phyloP scores from a whole-genome alignment of 148 eudicot genomes.

The Amaranthus hypochondriacus region DNA sequence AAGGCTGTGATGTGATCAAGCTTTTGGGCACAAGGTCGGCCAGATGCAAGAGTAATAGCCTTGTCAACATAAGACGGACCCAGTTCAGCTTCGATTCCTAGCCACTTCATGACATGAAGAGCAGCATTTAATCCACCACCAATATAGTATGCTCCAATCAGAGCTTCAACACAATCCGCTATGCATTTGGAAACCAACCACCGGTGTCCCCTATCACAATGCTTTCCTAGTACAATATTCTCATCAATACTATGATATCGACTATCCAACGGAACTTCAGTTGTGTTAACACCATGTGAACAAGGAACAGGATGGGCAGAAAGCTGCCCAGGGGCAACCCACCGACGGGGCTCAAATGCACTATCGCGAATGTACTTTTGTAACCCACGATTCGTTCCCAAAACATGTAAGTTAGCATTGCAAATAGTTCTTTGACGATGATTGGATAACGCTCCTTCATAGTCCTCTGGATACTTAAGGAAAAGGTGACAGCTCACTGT shows the following conservation, averaged over 20 bases:
- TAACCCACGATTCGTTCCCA: slow-evolving; percentile 55
- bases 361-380: slow-evolving; percentile 85
- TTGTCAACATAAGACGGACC: slow-evolving; percentile 53
- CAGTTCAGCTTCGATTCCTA: slow-evolving; percentile 56
- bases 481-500: slow-evolving; percentile 69
- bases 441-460: slow-evolving; percentile 75
- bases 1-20: slow-evolving; percentile 44
- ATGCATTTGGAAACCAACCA: slow-evolving; percentile 87
- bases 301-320: slow-evolving; percentile 68
- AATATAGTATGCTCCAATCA: slow-evolving; percentile 89
- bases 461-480: slow-evolving; percentile 57
- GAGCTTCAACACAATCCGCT: slow-evolving; percentile 94
- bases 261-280: slow-evolving; percentile 57
- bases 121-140: slow-evolving; percentile 88
- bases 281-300: slow-evolving; percentile 58
- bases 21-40: slow-evolving; percentile 41
- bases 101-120: slow-evolving; percentile 79
- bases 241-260: slow-evolving; percentile 47
- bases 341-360: slow-evolving; percentile 90
- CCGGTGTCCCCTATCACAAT: slow-evolving; percentile 92
- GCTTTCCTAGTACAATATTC: slow-evolving; percentile 50
- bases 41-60: slow-evolving; percentile 59
- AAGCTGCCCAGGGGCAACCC: slow-evolving; percentile 91
- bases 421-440: slow-evolving; percentile 53
- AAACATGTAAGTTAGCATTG: slow-evolving; percentile 68